phyloP scores from a whole-genome alignment of 805 yeast species.

The Yarrowia porcina region DNA sequence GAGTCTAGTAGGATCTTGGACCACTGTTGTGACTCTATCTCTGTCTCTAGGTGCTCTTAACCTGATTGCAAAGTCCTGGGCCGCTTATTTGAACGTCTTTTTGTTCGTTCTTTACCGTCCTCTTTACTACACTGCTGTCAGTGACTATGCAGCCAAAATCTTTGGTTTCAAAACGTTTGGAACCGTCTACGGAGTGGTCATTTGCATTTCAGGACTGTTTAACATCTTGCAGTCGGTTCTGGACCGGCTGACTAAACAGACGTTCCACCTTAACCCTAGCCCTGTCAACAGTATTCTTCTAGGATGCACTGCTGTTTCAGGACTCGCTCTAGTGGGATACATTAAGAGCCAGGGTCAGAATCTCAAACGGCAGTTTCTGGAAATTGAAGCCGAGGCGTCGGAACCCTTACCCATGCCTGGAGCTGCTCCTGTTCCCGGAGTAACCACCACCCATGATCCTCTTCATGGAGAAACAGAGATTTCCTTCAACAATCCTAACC shows the following conservation, averaged over 20 bases:
- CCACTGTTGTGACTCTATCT: slow-evolving; percentile 51
- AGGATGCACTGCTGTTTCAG: slow-evolving; percentile 40
- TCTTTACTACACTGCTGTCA: slow-evolving; percentile 85
- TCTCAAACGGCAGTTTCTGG: slow-evolving; percentile 52
- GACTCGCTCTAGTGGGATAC: slow-evolving; percentile 34
- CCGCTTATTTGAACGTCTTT: slow-evolving; percentile 66
- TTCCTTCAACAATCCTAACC: neutral
- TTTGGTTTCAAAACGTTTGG: slow-evolving; percentile 93
- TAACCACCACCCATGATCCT: neutral
- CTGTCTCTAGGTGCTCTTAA: slow-evolving; percentile 70
- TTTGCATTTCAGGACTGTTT: slow-evolving; percentile 76
- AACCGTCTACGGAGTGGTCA: slow-evolving; percentile 81
- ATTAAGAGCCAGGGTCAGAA: slow-evolving; percentile 41
- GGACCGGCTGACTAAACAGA: slow-evolving; percentile 67
- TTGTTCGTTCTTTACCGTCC: slow-evolving; percentile 82
- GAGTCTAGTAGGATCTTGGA: slow-evolving; percentile 35
- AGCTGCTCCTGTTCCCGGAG: neutral
- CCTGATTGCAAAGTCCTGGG: slow-evolving; percentile 46
- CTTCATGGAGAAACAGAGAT: neutral
- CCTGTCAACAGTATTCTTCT: slow-evolving; percentile 68
- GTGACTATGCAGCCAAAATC: slow-evolving; percentile 88
- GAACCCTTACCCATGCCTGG: slow-evolving; percentile 41
- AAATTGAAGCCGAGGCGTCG: slow-evolving; percentile 63
- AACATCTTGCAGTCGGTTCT: slow-evolving; percentile 68
- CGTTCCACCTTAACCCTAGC: slow-evolving; percentile 68